Evolutionary conservation across 352 stramenopile genomes (phyloP), one percentile per base, ranked within the genome.

Genomic region (Peronospora belbahrii): DNA sequence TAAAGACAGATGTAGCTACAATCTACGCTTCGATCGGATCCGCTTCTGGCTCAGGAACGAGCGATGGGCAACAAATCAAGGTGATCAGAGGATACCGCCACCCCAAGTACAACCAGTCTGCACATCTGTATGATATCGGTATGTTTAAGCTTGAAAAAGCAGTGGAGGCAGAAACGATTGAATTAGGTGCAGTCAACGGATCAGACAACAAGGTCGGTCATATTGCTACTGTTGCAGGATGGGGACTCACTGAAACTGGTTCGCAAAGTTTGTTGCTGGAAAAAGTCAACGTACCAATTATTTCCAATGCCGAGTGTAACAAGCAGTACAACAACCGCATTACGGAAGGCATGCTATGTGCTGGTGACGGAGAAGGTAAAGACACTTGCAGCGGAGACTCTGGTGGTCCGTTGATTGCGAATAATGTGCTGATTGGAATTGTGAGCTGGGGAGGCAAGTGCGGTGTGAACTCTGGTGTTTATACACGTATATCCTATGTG

Each of bases 321-420:
- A 78, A 71, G 42, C 43, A 63, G 32, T 80, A 83, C 49, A 53
- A 54, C 56, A 59, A 67, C 43, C 67, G 69, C 24, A 82, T 85
- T 38, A 82, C 74, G 4, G 60, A 70, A 9, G 56, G 57, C 18
- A 87, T 87, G 75, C 25, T 83, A 5, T 87, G 75, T 20, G 72
- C 75, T 0, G 75, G 75, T 6, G 51, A 68, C 7, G 65, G 67
- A 23, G 47, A 60, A 27, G 64, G 62, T 24, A 69, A 81, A 49
- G 70, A 78, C 44, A 65, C 65, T 19, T 87, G 72, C 70, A 79
- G 83, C 47, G 72, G 75, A 38, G 75, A 87, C 55, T 87, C 75
- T 11, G 75, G 73, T 8, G 72, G 75, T 6, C 68, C 75, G 10
- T 59, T 87, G 6, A 74, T 82, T 19, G 57, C 56, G 1, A 75